A percentile compares a stretch with the other conserved stretches of the same genome.
Conservation (phyloP, 495 filamentous ascomycete species). For the Aspergillus saccharolyticus region DNA sequence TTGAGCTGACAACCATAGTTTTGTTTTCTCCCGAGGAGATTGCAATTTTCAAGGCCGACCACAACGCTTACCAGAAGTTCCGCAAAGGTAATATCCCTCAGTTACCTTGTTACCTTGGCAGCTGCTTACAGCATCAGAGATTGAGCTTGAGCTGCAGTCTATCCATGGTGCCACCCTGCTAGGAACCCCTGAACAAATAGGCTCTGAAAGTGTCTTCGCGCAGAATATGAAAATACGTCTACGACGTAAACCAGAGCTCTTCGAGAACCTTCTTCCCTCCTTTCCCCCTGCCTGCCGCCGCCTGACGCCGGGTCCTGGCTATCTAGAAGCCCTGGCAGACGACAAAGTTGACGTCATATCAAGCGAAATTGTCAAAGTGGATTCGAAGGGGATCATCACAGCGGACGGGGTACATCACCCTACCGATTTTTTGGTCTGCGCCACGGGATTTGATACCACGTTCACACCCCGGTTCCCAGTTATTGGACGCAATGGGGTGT, state of each 20-base stretch:
- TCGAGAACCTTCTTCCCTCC: slow-evolving; percentile 32
- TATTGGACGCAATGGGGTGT: slow-evolving; percentile 41
- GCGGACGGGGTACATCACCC: slow-evolving; percentile 40
- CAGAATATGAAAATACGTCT: slow-evolving; percentile 42
- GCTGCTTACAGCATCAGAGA: slow-evolving; percentile 15
- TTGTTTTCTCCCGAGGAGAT: slow-evolving; percentile 42
- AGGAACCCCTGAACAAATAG: slow-evolving; percentile 35
- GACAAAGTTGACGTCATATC: slow-evolving; percentile 44
- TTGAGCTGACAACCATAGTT: slow-evolving; percentile 15
- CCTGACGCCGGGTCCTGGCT: slow-evolving; percentile 46
- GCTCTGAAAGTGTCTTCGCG: slow-evolving; percentile 28
- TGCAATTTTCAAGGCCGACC: slow-evolving; percentile 40
- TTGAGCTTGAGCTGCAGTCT: slow-evolving; percentile 47
- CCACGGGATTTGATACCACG: slow-evolving; percentile 52
- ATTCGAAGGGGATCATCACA: slow-evolving; percentile 43
- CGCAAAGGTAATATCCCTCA: slow-evolving; percentile 34
- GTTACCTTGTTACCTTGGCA: neutral
- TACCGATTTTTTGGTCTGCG: slow-evolving; percentile 44
- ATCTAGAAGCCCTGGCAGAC: slow-evolving; percentile 44
- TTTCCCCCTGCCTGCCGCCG: slow-evolving; percentile 49
- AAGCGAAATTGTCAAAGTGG: slow-evolving; percentile 38
- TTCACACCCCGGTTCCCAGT: slow-evolving; percentile 47
- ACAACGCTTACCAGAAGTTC: slow-evolving; percentile 32
- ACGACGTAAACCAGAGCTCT: slow-evolving; percentile 29
- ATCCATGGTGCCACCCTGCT: slow-evolving; percentile 36